phyloP scores from a whole-genome alignment of 2,329 filamentous ascomycete species.

The Cordyceps fumosorosea region DNA sequence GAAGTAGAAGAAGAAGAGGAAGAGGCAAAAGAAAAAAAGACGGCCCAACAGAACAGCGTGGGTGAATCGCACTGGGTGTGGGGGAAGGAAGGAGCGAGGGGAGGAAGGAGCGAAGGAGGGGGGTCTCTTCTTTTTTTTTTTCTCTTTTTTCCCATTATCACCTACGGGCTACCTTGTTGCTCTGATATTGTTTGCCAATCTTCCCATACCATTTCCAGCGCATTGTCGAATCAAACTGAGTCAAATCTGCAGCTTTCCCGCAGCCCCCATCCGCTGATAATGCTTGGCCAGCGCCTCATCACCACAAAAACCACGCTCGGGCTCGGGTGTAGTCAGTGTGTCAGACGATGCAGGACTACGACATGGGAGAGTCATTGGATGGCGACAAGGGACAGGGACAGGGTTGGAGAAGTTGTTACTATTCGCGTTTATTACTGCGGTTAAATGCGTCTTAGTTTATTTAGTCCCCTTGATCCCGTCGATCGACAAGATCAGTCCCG shows the following conservation, averaged over 20 bases:
- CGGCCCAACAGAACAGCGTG: too few relatives aligned
- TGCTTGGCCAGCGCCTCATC: not conserved
- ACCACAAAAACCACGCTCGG: not conserved
- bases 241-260: slow-evolving; percentile 3
- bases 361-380: not conserved
- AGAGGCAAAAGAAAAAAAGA: too few relatives aligned
- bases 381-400: not conserved
- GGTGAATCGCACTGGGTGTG: too few relatives aligned
- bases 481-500: too few relatives aligned
- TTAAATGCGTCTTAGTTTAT: too few relatives aligned
- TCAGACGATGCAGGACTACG: not conserved
- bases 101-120: not conserved
- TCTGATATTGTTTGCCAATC: not conserved
- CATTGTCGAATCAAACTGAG: slow-evolving; percentile 7
- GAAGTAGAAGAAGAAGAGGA: too few relatives aligned
- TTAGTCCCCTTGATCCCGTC: too few relatives aligned
- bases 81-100: too few relatives aligned
- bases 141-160: not conserved
- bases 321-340: not conserved
- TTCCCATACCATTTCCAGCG: not conserved
- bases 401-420: not conserved
- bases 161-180: too few relatives aligned
- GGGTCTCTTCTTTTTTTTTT: not conserved
- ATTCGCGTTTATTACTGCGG: too few relatives aligned
- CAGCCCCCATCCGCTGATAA: not conserved